Evolutionary conservation across 208 protist species (phyloP).

Genomic region (Polymyxa betae): DNA sequence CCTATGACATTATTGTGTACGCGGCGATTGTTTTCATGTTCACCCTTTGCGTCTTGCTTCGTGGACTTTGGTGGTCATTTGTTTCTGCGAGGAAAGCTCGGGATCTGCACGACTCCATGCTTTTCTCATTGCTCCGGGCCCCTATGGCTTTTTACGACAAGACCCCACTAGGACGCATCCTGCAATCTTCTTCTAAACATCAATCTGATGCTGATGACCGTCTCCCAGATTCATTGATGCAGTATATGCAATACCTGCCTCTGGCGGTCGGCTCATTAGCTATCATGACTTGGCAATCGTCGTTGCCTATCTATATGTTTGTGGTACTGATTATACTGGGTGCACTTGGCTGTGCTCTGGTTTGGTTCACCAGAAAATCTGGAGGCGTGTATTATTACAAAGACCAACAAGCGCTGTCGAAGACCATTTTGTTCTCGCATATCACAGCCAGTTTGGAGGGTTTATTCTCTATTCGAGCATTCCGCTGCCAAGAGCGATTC

Average conservation of each 20-base stretch:
- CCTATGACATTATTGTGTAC: conserved; percentile 2
- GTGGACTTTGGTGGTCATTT: background rate
- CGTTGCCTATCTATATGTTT: background rate
- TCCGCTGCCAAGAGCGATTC: conserved; percentile 27
- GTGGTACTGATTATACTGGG: background rate
- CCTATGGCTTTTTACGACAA: conserved; percentile 49
- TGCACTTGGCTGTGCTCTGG: background rate
- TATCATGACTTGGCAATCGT: conserved; percentile 6
- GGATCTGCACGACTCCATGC: background rate
- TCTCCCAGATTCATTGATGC: conserved; percentile 33
- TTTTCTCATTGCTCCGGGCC: background rate
- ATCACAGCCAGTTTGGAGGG: conserved; percentile 26
- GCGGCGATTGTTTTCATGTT: background rate
- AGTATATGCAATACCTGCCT: conserved; percentile 39
- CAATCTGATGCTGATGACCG: conserved; percentile 42
- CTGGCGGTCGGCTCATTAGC: conserved; percentile 23
- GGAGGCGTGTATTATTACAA: background rate
- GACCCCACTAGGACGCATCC: conserved; percentile 34
- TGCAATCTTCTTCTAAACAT: conserved; percentile 41
- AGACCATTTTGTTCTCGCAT: conserved; percentile 29
- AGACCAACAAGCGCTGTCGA: conserved; percentile 2
- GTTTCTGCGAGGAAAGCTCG: background rate
- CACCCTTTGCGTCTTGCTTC: background rate
- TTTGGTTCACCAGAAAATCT: background rate
- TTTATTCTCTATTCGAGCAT: conserved; percentile 36